Evolutionary conservation across 148 eudicot genomes (phyloP), one percentile per base, ranked within the genome.

Genomic region (Heliamphora exappendiculata): DNA sequence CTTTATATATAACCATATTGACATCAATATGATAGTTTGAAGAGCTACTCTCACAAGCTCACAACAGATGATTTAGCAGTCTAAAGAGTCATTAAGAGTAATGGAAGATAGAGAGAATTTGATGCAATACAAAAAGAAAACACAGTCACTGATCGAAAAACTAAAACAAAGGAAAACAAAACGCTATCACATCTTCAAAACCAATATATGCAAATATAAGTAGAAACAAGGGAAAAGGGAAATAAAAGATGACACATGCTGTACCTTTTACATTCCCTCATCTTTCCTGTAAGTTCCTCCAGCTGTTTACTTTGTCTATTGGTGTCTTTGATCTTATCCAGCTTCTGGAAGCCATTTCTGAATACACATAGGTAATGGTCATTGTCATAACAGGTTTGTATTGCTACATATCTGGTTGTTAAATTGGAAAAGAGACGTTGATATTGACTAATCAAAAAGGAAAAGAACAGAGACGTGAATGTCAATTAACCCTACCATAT

Each of bases 211-310:
- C 11, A 63, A 34, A 54, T 74, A 17, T 60, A 31, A 76, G 24
- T 44, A 26, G 53, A 72, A 64, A 73, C 10, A 36, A 29, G 54
- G 72, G 74, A 58, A 65, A 69, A 24, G 55, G 10, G 63, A 51
- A 67, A 19, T 3, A 36, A 9, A 10, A 34, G 47, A 28, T 14
- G 54, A 70, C 24, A 71, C 51, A 34, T 50, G 34, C 41, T 57
- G n/a, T 83, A 91, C 99, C 99, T 86, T 86, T 95, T 95, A 86
- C 97, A 95, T 68, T 95, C 99, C 84, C 93, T 88, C 99, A 95
- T 95, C 89, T 86, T 95, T 80, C 89, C 96, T 24, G 97, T 90
- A 75, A 95, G 99, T 70, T 95, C 99, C 82, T 95, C 99, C 81
- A 95, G 84, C 85, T 95, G 99, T 79, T 95, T 95, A 81, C 94